Evolutionary conservation across 2,329 filamentous ascomycete species (phyloP), one percentile per base, ranked within the genome.

Genomic region (Epichloe sibirici): DNA sequence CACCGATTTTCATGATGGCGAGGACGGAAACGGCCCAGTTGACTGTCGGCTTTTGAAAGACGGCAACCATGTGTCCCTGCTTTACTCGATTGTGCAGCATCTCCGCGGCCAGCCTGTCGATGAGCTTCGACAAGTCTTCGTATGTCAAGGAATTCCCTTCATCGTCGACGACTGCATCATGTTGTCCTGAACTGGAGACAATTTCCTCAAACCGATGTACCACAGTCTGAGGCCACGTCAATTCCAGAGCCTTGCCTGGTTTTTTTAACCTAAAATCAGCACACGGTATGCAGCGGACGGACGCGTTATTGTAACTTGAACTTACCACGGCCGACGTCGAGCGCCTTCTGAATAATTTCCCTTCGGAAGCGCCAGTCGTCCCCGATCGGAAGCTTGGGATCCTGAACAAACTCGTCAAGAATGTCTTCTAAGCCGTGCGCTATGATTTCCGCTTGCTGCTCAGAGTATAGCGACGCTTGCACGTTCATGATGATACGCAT

Each of bases 1-100:
- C 64, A 1, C 72, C 72, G 12, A 70, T 49, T 0, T 64, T 60
- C 51, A 66, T 55, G 40, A 75, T 70, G 7, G 69, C 74, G 3
- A 75, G 62, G 44, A 75, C 55, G 0, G 66, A 68, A 40, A 52
- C 61, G 5, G 71, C 58, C 56, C 59, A 67, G 35, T 72, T 65
- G 0, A 58, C 51, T 0, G 59, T 57, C 0, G 74, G 65, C 5
- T 72, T 53, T 37, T 69, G 67, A 35, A 73, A 68, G 3, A 59
- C 55, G 4, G 51, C 57, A 21, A 60, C 48, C 4, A 5, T 39
- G 48, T 28, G 11, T 5, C 46, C 46, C 11, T 12, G 46, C 7
- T 28, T 15, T 3, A 48, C 46, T 37, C 31, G 11, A 5, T 47
- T 35, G 3, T 21, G 17, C n/a, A 47, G 34, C 17, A 47, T 45